Evolutionary conservation across 1,284 basidiomycete species (phyloP).

Genomic region (Mrakiaceae sp.): DNA sequence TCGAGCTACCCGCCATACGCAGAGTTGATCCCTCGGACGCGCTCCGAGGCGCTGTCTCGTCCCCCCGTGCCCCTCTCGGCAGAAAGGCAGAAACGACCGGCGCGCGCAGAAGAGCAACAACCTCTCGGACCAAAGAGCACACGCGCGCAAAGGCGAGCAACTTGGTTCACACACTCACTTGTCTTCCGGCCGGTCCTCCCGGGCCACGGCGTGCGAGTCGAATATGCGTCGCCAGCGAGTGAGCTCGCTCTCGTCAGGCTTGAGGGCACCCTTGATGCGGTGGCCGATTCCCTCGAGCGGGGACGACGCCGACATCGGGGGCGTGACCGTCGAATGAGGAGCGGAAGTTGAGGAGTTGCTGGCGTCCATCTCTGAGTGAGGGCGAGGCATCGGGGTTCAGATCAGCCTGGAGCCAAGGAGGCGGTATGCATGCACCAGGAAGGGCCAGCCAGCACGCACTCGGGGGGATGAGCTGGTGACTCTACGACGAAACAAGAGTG

Average conservation of each 20-base stretch:
- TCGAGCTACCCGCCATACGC: no score
- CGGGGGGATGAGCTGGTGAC: no score
- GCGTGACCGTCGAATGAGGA: background rate
- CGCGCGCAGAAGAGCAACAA: background rate
- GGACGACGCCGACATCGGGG: background rate
- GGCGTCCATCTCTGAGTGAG: no score
- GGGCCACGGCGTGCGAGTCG: conserved; percentile 62
- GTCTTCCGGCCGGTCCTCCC: conserved; percentile 48
- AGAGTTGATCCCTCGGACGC: no score
- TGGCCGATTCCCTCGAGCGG: conserved; percentile 2
- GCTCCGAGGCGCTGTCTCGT: no score
- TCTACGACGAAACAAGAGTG: no score
- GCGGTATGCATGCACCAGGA: background rate
- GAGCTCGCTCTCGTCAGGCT: conserved; percentile 66
- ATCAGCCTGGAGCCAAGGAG: background rate
- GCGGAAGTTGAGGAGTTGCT: background rate
- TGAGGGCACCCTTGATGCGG: conserved; percentile 48
- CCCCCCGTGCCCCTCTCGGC: background rate
- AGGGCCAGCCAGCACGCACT: background rate
- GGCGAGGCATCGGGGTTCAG: background rate
- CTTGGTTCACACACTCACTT: conserved; percentile 43
- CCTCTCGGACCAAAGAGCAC: background rate
- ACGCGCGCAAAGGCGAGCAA: background rate
- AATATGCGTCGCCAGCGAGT: conserved; percentile 77
- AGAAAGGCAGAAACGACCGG: background rate